These are phyloP conservation scores for Trichocomaceae sp. DNA, from an alignment of 2,329 filamentous ascomycete species.

Conservation along the genomic window DNA sequence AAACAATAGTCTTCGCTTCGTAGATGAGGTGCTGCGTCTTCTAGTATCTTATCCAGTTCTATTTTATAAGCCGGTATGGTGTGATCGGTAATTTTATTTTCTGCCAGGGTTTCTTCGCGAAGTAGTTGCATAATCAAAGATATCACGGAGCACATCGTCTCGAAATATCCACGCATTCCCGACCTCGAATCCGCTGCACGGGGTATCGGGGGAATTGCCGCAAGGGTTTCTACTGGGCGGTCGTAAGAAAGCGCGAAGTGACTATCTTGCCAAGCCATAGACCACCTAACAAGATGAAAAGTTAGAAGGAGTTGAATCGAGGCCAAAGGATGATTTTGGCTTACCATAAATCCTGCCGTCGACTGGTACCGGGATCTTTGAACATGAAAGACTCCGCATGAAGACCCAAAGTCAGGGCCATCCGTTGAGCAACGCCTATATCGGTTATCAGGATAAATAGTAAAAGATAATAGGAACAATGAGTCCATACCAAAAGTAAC, in stretches of 20 bases:
- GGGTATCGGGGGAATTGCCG: slow-evolving; percentile 45
- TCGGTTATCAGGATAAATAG: neutral
- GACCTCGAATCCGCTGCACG: slow-evolving; percentile 44
- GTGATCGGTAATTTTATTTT: slow-evolving; percentile 47
- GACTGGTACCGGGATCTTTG: slow-evolving; percentile 42
- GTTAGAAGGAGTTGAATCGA: neutral
- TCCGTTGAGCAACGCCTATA: slow-evolving; percentile 51
- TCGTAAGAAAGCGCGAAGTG: slow-evolving; percentile 59
- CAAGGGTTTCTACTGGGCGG: slow-evolving; percentile 50
- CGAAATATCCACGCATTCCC: slow-evolving; percentile 50
- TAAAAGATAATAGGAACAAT: slow-evolving; percentile 2
- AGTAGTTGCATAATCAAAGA: slow-evolving; percentile 51
- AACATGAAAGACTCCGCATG: slow-evolving; percentile 53
- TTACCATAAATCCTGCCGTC: slow-evolving; percentile 40
- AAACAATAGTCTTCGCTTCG: slow-evolving; percentile 45
- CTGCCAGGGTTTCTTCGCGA: slow-evolving; percentile 49
- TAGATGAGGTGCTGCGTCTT: slow-evolving; percentile 51
- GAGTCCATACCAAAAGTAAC: slow-evolving; percentile 45
- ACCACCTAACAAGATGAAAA: slow-evolving; percentile 46
- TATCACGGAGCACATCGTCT: slow-evolving; percentile 54
- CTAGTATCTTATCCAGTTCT: slow-evolving; percentile 51
- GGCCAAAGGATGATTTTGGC: neutral
- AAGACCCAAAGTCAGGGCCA: slow-evolving; percentile 55
- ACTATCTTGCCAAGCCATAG: slow-evolving; percentile 59
- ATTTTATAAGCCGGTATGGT: slow-evolving; percentile 52